Evolutionary conservation across 1,284 basidiomycete species (phyloP), one percentile per base, ranked within the genome.

Genomic region (Cryptococcus sp.): DNA sequence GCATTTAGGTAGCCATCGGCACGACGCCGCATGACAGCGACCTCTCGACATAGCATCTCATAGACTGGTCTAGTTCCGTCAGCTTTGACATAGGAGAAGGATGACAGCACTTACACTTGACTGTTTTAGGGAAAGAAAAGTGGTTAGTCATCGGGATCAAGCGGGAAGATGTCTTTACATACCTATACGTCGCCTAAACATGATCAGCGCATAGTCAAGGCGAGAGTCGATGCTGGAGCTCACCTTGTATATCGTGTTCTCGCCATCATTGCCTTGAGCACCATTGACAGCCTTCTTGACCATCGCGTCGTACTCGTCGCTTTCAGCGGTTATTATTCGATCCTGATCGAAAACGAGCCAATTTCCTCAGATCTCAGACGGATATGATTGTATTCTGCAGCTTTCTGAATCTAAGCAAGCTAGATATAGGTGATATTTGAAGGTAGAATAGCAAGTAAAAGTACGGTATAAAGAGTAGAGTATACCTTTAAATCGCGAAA

Each of bases 1-100:
- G 96, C 96, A 80, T 99, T 99, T 54, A 97, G 80, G 89, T 96
- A 99, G 45, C 87, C 88, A 77, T 99, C 96, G 40, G 88, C 82
- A 64, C 93, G 85, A 61, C 96, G 82, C 49, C 94, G 84, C 96
- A 99, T 99, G 60, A 98, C 92, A 48, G 96, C 94, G 66, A 97
- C 87, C 53, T 85, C 85, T 73, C 92, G 91, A 77, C 87, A 91
- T 83, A 93, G 88, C 87, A 75, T 71, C 54, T 76, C 74, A 49
- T 73, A 76, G 19, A 76, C 74, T 51, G 73, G 73, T 21, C 74
- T 76, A 50, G 1, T 28, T 39, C 21, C 24, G 13, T 18, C 1
- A 4, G 18, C 49, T 7, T 34, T 34, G 18, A 4, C 25, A 46
- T 7, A 7, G 34, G 21, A 24, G 18, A 49, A 46, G 39, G 7